Conservation (phyloP, 306 rosid species). For the Cicer cuneatum region DNA sequence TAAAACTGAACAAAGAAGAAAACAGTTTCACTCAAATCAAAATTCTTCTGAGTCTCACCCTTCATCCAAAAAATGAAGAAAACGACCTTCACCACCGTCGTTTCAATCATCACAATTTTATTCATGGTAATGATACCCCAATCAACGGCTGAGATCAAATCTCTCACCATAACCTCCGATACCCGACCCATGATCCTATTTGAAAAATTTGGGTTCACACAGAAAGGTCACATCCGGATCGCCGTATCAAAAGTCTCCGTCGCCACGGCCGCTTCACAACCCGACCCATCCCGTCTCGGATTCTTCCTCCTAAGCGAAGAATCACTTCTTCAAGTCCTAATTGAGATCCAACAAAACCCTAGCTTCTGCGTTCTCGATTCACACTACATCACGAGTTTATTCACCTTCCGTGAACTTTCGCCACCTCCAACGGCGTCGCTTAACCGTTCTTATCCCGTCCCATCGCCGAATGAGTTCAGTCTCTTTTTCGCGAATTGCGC, state of each 20-base stretch:
- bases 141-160: slow-evolving; percentile 77
- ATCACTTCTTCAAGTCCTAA: slow-evolving; percentile 73
- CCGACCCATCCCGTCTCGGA: slow-evolving; percentile 63
- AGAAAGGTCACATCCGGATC: slow-evolving; percentile 67
- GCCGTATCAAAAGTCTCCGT: slow-evolving; percentile 63
- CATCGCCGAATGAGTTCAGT: slow-evolving; percentile 71
- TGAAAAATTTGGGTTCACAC: slow-evolving; percentile 93
- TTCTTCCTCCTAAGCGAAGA: slow-evolving; percentile 90
- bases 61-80: slow-evolving; percentile 52
- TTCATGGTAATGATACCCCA: slow-evolving; percentile 28
- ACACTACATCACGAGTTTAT: slow-evolving; percentile 53
- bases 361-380: slow-evolving; percentile 78
- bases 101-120: slow-evolving; percentile 43
- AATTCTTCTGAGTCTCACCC: neutral
- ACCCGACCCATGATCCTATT: slow-evolving; percentile 76
- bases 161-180: slow-evolving; percentile 70
- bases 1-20: neutral
- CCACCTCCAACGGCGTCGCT: slow-evolving; percentile 72
- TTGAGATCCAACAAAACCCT: slow-evolving; percentile 84
- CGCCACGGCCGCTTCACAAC: slow-evolving; percentile 14
- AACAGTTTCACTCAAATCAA: neutral
- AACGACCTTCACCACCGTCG: slow-evolving; percentile 44
- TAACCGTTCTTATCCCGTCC: slow-evolving; percentile 55
- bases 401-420: slow-evolving; percentile 73
- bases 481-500: slow-evolving; percentile 88